phyloP scores from a whole-genome alignment of 108 stramenopile genomes.

The Pseudonitzschia pungens region DNA sequence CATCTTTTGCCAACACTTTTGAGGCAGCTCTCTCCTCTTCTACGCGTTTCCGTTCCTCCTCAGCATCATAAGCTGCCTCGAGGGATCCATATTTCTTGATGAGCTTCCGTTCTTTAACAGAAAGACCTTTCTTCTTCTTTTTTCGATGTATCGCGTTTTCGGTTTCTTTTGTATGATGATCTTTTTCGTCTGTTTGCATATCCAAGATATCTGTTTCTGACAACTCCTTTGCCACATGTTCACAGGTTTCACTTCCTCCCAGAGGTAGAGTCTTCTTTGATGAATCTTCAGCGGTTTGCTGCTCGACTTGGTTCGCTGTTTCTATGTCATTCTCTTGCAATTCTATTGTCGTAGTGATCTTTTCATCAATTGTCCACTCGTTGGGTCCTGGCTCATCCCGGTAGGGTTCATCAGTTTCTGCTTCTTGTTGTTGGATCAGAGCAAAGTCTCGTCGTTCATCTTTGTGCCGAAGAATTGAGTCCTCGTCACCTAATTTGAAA shows the following conservation, averaged over 20 bases:
- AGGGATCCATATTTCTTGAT: conserved; percentile 75
- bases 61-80: conserved; percentile 54
- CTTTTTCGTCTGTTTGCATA: conserved; percentile 18
- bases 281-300: background rate
- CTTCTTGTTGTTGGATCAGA: conserved; percentile 57
- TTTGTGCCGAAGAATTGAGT: conserved; percentile 79
- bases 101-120: conserved; percentile 62
- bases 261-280: background rate
- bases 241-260: background rate
- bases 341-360: conserved; percentile 16
- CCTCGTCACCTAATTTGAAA: conserved; percentile 92
- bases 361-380: conserved; percentile 11
- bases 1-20: background rate
- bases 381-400: background rate
- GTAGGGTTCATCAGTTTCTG: conserved; percentile 11
- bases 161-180: conserved; percentile 1
- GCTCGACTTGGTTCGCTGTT: background rate
- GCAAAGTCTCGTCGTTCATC: conserved; percentile 88
- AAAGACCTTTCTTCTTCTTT: conserved; percentile 70
- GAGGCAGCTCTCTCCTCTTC: conserved; percentile 3
- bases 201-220: background rate
- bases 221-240: no score
- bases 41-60: conserved; percentile 32
- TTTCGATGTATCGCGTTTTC: background rate
- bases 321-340: background rate